Percentiles rank a stretch among this genome's conserved stretches.
Evolutionary conservation across 1,139 yeast genomes (phyloP).

Genomic region (Debaryomyces robertsiae): DNA sequence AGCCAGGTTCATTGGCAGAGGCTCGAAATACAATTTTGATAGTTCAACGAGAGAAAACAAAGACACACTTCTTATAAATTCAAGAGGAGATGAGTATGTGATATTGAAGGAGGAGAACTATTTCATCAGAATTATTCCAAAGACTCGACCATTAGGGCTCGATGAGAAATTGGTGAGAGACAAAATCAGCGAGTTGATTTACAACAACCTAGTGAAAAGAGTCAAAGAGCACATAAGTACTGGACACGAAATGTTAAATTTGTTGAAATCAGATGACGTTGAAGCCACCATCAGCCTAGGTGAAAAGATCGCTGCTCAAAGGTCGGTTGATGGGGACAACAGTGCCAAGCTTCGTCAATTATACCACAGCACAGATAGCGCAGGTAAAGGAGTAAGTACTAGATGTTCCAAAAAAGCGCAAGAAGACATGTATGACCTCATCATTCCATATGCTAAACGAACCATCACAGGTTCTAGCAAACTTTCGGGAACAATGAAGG

Average conservation of each 20-base stretch:
- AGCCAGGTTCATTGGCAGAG: conserved; percentile 46
- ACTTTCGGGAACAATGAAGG: conserved; percentile 21
- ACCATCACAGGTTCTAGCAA: conserved; percentile 17
- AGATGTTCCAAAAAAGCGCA: conserved; percentile 1
- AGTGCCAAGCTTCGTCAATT: conserved; percentile 1
- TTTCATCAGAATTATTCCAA: conserved; percentile 34
- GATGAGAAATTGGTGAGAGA: conserved; percentile 20
- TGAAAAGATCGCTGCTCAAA: conserved; percentile 16
- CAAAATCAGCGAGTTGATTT: conserved; percentile 24
- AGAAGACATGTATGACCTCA: conserved; percentile 19
- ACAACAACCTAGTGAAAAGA: conserved; percentile 29
- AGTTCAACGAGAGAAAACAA: conserved; percentile 18
- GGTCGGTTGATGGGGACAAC: conserved; percentile 1
- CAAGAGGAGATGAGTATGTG: conserved; percentile 45
- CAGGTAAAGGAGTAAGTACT: background rate
- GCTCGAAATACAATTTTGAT: conserved; percentile 29
- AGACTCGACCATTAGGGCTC: conserved; percentile 10
- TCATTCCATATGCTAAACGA: conserved; percentile 19
- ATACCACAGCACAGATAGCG: conserved; percentile 7
- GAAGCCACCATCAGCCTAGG: conserved; percentile 19
- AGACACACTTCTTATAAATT: conserved; percentile 35
- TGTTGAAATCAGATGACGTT: conserved; percentile 20
- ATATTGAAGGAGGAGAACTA: conserved; percentile 36
- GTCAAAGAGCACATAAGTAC: conserved; percentile 31
- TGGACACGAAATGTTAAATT: conserved; percentile 24